Conservation (phyloP, 192 early-diverging fungal genomes). For the Diversispora epigaea region DNA sequence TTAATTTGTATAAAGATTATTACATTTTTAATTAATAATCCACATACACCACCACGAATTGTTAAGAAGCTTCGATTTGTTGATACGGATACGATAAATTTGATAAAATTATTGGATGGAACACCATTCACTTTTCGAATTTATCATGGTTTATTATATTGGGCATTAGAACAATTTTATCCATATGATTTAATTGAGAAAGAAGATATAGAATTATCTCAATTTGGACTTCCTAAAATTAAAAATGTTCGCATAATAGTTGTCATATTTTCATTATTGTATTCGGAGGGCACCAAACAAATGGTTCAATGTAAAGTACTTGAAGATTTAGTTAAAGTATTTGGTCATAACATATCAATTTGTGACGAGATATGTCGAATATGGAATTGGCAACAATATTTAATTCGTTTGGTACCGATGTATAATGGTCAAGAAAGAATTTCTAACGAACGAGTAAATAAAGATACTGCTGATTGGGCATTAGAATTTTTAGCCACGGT, state of each 20-base stretch:
- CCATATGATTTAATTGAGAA: neutral
- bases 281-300: constrained; percentile 23
- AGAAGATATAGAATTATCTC: neutral
- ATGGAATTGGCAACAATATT: constrained; percentile 30
- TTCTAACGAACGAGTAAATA: neutral
- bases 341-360: constrained; percentile 9
- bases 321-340: constrained; percentile 15
- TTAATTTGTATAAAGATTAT: constrained; percentile 26
- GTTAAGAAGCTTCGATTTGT: constrained; percentile 28
- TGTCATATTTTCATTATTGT: constrained; percentile 17
- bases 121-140: constrained; percentile 6
- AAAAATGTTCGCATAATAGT: constrained; percentile 28
- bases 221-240: neutral
- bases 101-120: constrained; percentile 19
- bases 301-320: constrained; percentile 23
- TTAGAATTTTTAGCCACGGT: constrained; percentile 23
- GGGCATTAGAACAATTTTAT: constrained; percentile 19
- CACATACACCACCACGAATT: constrained; percentile 10
- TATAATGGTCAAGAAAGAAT: neutral
- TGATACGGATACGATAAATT: constrained; percentile 14
- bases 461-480: constrained; percentile 28
- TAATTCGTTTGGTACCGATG: constrained; percentile 4
- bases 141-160: constrained; percentile 25
- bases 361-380: constrained; percentile 10
- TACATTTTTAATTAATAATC: constrained; percentile 12